phyloP scores from a whole-genome alignment of 1,139 yeast species.

The Pichia sp. region DNA sequence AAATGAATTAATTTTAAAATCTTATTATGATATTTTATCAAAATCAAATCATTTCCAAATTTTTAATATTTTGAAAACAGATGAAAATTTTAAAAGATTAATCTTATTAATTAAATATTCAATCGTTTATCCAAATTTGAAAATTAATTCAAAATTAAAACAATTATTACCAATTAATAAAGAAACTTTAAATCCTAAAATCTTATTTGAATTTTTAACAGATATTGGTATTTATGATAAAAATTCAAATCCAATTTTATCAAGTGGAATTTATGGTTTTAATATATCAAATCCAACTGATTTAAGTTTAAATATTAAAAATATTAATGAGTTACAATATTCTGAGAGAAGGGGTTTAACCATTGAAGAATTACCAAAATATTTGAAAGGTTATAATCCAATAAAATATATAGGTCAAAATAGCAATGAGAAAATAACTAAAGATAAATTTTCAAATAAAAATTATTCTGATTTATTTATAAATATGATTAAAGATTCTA shows the following conservation, averaged over 20 bases:
- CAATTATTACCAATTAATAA: constrained; percentile 7
- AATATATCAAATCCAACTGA: constrained; percentile 7
- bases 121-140: constrained; percentile 26
- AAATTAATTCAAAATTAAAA: constrained; percentile 15
- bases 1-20: constrained; percentile 6
- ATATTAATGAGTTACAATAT: constrained; percentile 10
- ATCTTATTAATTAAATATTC: constrained; percentile 24
- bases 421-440: neutral
- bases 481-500: constrained; percentile 5
- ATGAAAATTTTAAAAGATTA: constrained; percentile 16
- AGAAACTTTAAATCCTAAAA: constrained; percentile 6
- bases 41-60: constrained; percentile 15
- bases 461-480: constrained; percentile 5
- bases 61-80: constrained; percentile 15
- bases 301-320: constrained; percentile 1
- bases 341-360: constrained; percentile 1
- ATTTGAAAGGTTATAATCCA: constrained; percentile 7
- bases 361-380: constrained; percentile 5
- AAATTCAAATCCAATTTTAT: constrained; percentile 17
- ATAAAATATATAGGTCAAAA: neutral
- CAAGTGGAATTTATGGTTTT: constrained; percentile 22
- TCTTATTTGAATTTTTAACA: constrained; percentile 15
- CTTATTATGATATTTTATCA: constrained; percentile 13
- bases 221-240: constrained; percentile 16
- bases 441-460: constrained; percentile 1